Evolutionary conservation across 345 rosid genomes (phyloP), one percentile per base, ranked within the genome.

Genomic region (Populus tremula): DNA sequence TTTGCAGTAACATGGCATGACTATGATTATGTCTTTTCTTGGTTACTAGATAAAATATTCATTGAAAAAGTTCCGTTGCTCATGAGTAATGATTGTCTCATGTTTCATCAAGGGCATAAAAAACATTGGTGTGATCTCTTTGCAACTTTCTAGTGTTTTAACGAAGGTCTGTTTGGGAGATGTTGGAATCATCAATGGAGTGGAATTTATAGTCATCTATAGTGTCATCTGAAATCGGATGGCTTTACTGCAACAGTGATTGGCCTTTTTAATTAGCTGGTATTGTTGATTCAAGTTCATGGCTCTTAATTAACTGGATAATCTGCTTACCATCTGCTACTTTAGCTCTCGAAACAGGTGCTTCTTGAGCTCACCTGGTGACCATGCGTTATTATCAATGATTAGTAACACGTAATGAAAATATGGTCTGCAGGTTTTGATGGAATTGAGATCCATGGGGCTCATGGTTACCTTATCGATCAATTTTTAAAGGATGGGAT

Each of bases 401-500:
- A 36, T 59, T 45, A n/a, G 33, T 43, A 21, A n/a, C 14, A 9
- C 5, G 23, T 36, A 14, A n/a, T 45, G 61, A 35, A 49, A 2
- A n/a, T 39, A 14, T 16, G 35, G 23, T 35, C 69, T 82, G 12
- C 84, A 89, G 92, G 98, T 47, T 94, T 94, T 65, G 95, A 93
- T 79, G 97, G 97, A 35, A 81, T 93, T 74, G 97, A 94, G 88
- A 87, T 93, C 76, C 98, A 91, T 49, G 94, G 94, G 43, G 98
- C 95, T 0, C 97, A 94, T 67, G 98, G 95, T 53, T 94, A 91
- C 76, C 93, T 94, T 56, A 88, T 93, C 67, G 97, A 94, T 81
- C 95, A 93, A 78, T 94, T 93, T 83, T 54, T 94, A 49, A 93
- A 93, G 74, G 87, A 93, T n/a, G 91, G 91, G 17, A 93, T 90